A percentile compares a stretch with the other conserved stretches of the same genome.
Conservation (phyloP, 2,329 filamentous ascomycete genomes). For the Aspergillus melleus region DNA sequence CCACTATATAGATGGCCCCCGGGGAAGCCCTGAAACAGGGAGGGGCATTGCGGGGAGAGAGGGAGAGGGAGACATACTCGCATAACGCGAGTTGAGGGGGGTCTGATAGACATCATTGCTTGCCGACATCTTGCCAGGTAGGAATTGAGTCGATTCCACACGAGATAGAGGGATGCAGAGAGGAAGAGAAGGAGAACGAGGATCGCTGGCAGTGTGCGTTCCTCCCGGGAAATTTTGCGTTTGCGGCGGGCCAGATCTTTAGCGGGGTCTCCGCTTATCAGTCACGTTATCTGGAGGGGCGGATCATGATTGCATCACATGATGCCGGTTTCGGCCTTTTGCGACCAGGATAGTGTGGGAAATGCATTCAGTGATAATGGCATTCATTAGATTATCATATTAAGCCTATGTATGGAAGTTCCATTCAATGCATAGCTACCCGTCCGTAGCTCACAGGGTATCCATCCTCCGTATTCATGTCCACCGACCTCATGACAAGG, state of each 20-base stretch:
- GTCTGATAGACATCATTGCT: conserved; percentile 63
- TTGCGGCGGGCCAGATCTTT: conserved; percentile 16
- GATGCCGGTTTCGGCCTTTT: conserved; percentile 2
- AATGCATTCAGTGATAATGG: neutral
- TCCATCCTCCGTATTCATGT: neutral
- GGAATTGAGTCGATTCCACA: conserved; percentile 19
- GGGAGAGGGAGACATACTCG: conserved; percentile 47
- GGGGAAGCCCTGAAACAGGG: neutral
- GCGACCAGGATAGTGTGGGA: no score
- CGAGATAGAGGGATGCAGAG: conserved; percentile 24
- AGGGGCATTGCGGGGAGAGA: conserved; percentile 8
- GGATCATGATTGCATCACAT: conserved; percentile 20
- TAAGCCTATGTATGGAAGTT: neutral
- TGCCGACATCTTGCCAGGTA: conserved; percentile 34
- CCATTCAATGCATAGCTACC: neutral
- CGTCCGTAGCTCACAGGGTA: neutral
- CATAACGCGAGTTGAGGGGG: conserved; percentile 70
- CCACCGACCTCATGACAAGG: conserved; percentile 28
- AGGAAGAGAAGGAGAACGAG: conserved; percentile 9
- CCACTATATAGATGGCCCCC: neutral
- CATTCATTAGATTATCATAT: neutral
- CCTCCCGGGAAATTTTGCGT: conserved; percentile 27
- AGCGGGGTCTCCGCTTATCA: conserved; percentile 38
- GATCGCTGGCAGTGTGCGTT: conserved; percentile 23
- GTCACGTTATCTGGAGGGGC: conserved; percentile 36